Base-by-base conservation (phyloP, 768 basidiomycete genomes). In the Russula griseocarnosa region DNA sequence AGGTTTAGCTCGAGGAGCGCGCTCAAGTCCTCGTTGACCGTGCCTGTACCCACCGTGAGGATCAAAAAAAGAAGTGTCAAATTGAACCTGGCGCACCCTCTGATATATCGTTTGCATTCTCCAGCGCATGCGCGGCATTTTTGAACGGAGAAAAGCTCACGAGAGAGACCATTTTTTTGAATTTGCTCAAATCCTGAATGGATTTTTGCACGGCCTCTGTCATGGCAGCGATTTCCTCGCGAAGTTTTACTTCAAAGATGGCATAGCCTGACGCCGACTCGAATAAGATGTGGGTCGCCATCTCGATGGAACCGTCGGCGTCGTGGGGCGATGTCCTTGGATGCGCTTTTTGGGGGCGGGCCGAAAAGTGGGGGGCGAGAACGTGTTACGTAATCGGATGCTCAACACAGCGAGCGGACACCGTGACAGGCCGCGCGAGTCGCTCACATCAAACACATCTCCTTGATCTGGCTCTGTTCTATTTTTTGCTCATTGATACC, bases 221-320 rank as follows among this genome's bases (percentile, higher is more conserved):
- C 72, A 87, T 86, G 55, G 90, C 80, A 24, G 87, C 96, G 73
- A 98, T 88, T 66, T 94, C 86, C 76, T 98, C 96, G 57, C 84
- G 80, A 54, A 93, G 83, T 69, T 90, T 90, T 67, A 88, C 86
- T 73, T 94, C 84, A 74, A 97, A 96, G 61, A 97, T 80, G 58
- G 92, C 93, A 82, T 95, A 95, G 58, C 95, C 95, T 30, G 94
- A 94, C 61, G 95, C 86, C 5, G 90, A 87, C 78, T 98, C 95
- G 79, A 95, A 95, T 62, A 98, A 85, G 64, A 90, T 82, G 76
- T 98, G 94, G 14, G 90, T 91, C 67, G 88, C 81, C 84, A 87
- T 84, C 65, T 71, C 73, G 70, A 68, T 63, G 61, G 68, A 42
- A 14, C 44, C 30, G 51, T 60, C 42, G 42, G 5, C 55, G 66